A percentile compares a stretch with the other conserved stretches of the same genome.
Conservation (phyloP, 495 filamentous ascomycete species). For the Aspergillus diversus region DNA sequence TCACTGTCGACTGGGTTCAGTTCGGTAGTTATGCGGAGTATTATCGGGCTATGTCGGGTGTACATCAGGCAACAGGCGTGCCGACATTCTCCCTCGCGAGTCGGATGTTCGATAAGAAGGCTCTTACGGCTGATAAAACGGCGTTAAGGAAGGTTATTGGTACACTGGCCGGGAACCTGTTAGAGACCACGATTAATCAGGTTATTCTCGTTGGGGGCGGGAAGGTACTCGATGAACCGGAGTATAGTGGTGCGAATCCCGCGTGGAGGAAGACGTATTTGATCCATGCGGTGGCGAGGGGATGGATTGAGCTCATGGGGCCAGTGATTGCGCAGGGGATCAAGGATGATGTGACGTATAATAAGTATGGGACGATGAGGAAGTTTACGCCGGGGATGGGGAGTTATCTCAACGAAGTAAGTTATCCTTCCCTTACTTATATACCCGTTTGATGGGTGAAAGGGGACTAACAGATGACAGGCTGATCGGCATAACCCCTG, state of each 20-base stretch:
- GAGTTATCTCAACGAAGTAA: constrained; percentile 46
- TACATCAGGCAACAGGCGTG: constrained; percentile 27
- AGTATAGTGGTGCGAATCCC: constrained; percentile 42
- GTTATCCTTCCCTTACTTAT: not conserved
- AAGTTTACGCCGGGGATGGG: constrained; percentile 36
- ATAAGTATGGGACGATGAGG: constrained; percentile 50
- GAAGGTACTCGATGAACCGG: constrained; percentile 32
- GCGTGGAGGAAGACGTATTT: constrained; percentile 49
- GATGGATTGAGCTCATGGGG: constrained; percentile 36
- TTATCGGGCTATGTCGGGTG: constrained; percentile 38
- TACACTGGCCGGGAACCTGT: constrained; percentile 29
- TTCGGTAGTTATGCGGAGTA: constrained; percentile 39
- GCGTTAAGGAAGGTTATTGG: constrained; percentile 32
- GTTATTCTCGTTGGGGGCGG: constrained; percentile 44
- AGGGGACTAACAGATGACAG: not conserved
- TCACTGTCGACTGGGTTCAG: constrained; percentile 25
- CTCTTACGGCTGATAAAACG: constrained; percentile 29
- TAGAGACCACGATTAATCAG: constrained; percentile 34
- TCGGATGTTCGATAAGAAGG: constrained; percentile 40
- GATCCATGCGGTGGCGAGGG: constrained; percentile 39
- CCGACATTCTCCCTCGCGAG: constrained; percentile 34
- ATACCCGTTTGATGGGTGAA: not conserved
- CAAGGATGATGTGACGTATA: constrained; percentile 52
- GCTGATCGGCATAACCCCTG: constrained; percentile 23
- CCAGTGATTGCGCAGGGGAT: constrained; percentile 41